Conservation (phyloP, 2,329 filamentous ascomycete species). For the Penicillium frequentans region DNA sequence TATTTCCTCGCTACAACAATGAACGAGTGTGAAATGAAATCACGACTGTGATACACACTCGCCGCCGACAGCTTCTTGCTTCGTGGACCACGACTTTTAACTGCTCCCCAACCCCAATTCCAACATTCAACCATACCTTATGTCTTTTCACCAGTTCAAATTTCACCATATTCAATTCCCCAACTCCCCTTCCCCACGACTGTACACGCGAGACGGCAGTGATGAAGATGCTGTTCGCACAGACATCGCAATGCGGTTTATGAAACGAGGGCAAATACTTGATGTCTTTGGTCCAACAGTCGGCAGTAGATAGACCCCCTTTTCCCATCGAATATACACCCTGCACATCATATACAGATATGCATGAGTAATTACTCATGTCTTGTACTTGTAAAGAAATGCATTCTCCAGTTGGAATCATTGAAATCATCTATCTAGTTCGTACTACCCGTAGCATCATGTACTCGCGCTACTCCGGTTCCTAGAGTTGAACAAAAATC, state of each 20-base stretch:
- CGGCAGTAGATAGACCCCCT: constrained; percentile 37
- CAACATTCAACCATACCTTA: constrained; percentile 5
- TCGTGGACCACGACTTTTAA: constrained; percentile 9
- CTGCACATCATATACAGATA: constrained; percentile 19
- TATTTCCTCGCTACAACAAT: background rate
- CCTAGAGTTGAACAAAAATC: too few species aligned
- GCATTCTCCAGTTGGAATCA: background rate
- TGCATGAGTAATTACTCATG: background rate
- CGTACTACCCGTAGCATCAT: too few species aligned
- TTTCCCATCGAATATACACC: constrained; percentile 34
- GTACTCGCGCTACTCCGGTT: too few species aligned
- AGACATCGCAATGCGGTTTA: constrained; percentile 26
- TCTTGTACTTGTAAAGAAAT: constrained; percentile 1
- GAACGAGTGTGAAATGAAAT: background rate
- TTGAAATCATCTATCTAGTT: background rate
- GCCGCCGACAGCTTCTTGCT: constrained; percentile 12
- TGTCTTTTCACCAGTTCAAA: background rate
- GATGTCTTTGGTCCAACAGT: constrained; percentile 22
- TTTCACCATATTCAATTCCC: constrained; percentile 6
- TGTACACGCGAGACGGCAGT: constrained; percentile 28
- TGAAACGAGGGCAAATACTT: constrained; percentile 21
- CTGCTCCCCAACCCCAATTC: constrained; percentile 8
- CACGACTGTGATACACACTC: constrained; percentile 8
- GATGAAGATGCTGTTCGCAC: constrained; percentile 28
- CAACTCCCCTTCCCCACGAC: constrained; percentile 19